Base-by-base conservation (phyloP, 495 filamentous ascomycete genomes). In the Aspergillus avenaceus region DNA sequence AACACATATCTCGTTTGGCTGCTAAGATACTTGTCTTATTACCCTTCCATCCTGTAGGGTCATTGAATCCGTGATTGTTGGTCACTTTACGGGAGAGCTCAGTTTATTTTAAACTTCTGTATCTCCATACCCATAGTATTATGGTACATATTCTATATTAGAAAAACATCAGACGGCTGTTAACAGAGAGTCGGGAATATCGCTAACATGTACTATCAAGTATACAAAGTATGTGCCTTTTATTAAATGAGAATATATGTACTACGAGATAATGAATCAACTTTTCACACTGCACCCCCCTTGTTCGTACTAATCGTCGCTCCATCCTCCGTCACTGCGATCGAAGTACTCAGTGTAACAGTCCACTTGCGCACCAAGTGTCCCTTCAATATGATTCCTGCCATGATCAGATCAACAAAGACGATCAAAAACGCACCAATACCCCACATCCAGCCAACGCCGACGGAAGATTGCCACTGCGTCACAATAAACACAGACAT, bases 401-500 rank as follows among this genome's bases (percentile, higher is more conserved):
- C 29, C 13, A 51, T 42, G 14, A 45, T 44, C 6, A 45, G 1
- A 27, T 44, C 41, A 0, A 42, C 29, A 25, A 51, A 45, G 8
- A 51, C 31, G 4, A 42, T 42, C 13, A 72, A 68, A 43, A 74
- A 69, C 1, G 71, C 66, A 45, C 59, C 60, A 62, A 68, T 74
- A 1, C 72, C 72, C 53, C 64, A 74, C 14, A 67, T 58, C 73
- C 73, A 76, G 16, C 66, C 65, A 1, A 67, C 52, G 3, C 58
- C 63, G 2, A 76, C 67, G 12, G 50, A 56, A 3, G 31, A 60
- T 4, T 60, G 52, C 71, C 73, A 76, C 5, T 56, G 49, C 18
- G 53, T 55, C 16, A 71, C 55, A 36, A 66, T 70, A 47, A 75
- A 76, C 27, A 60, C 53, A 7, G 67, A 53, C 1, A 59, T 59